These are phyloP conservation scores for Mycena metata DNA, from an alignment of 768 basidiomycete species.

Conservation along the genomic window DNA sequence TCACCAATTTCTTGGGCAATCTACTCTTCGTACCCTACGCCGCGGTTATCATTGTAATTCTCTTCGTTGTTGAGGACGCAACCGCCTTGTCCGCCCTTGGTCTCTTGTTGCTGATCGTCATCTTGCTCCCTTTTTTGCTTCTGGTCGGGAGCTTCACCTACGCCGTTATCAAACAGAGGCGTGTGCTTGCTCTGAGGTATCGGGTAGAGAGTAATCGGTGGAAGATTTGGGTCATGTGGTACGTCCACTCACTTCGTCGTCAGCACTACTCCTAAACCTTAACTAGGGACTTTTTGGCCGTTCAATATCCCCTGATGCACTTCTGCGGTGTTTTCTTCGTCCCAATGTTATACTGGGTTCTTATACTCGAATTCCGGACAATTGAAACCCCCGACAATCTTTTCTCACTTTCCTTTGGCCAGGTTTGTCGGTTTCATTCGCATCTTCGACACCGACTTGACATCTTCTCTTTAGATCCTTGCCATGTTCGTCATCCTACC, in stretches of 20 bases:
- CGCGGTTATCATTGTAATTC: not conserved
- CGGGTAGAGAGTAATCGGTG: slow-evolving; percentile 4
- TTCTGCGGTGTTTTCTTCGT: slow-evolving; percentile 24
- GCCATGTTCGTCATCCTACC: slow-evolving; percentile 26
- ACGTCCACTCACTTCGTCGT: not conserved
- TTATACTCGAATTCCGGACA: slow-evolving; percentile 4
- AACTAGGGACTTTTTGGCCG: slow-evolving; percentile 13
- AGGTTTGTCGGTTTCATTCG: slow-evolving; percentile 5
- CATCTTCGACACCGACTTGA: not conserved
- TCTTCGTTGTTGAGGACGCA: not conserved
- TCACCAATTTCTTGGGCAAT: not conserved
- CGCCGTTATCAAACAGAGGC: slow-evolving; percentile 2
- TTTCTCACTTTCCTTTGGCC: slow-evolving; percentile 18
- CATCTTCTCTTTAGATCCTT: slow-evolving; percentile 2
- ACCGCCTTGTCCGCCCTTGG: not conserved
- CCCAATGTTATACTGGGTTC: slow-evolving; percentile 19
- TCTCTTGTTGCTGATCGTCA: not conserved
- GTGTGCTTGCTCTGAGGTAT: not conserved
- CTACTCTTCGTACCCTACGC: slow-evolving; percentile 23
- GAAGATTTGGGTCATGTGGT: slow-evolving; percentile 30
- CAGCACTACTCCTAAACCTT: not conserved
- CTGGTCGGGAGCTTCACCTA: not conserved
- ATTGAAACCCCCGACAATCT: slow-evolving; percentile 14
- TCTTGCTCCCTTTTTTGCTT: not conserved
- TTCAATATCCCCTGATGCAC: slow-evolving; percentile 20